Evolutionary conservation across 108 stramenopile genomes (phyloP).

Genomic region (Mediolabrus comicus): DNA sequence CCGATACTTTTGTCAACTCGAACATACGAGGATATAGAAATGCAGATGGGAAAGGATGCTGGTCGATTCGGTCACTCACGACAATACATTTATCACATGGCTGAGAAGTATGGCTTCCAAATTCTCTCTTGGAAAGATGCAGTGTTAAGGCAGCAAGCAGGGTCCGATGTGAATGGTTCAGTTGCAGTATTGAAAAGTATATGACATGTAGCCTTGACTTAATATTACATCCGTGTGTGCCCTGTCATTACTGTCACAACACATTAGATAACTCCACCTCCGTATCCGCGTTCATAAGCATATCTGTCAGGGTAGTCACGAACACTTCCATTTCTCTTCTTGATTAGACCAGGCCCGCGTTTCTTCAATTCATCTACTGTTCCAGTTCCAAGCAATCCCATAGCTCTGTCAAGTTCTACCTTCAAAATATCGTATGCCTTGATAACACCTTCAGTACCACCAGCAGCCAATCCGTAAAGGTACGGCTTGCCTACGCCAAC

Average conservation of each 20-base stretch:
- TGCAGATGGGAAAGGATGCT: not conserved
- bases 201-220: too few species aligned
- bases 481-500: conserved; percentile 97
- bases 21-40: not conserved
- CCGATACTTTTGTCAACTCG: not conserved
- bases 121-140: conserved; percentile 23
- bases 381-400: conserved; percentile 87
- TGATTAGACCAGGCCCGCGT: conserved; percentile 88
- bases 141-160: conserved; percentile 22
- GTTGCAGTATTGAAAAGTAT: conserved; percentile 10
- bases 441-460: conserved; percentile 83
- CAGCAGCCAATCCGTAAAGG: conserved; percentile 94
- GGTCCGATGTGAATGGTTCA: conserved; percentile 14
- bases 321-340: conserved; percentile 64
- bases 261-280: conserved; percentile 85
- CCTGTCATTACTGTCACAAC: too few species aligned
- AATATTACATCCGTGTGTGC: too few species aligned
- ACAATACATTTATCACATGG: conserved; percentile 17
- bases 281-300: conserved; percentile 88
- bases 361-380: conserved; percentile 88
- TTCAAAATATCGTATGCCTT: conserved; percentile 87
- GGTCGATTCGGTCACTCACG: conserved; percentile 28
- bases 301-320: conserved; percentile 89
- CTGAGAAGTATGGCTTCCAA: conserved; percentile 9
- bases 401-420: conserved; percentile 86